Evolutionary conservation across 768 basidiomycete genomes (phyloP), one percentile per base, ranked within the genome.

Genomic region (Boletus pseudo-olivaceus): DNA sequence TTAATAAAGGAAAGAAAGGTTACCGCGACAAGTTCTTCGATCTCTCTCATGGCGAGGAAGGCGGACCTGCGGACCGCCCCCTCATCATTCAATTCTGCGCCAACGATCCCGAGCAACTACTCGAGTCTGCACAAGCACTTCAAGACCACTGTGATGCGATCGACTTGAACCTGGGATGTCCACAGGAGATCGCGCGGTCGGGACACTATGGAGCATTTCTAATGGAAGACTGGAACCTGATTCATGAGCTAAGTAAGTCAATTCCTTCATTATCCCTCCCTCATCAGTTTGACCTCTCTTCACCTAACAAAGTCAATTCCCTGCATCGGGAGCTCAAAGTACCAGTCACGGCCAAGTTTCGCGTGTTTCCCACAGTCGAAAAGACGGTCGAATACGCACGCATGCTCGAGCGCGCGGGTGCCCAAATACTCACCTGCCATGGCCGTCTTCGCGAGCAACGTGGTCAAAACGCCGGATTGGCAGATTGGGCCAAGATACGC

Each of bases 311-410:
- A 97, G 96, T 98, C 68, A 90, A 88, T 56, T 92, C 76, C 3
- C 77, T 99, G 1, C 95, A 98, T 66, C 70, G 74, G 34, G 88
- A 94, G 61, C 82, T 99, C 7, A 78, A 81, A 2, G 76, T 97
- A n/a, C 97, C 97, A 2, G 93, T 98, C 3, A 97, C 94, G 0
- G 97, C 93, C 42, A 98, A 99, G 67, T 97, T 98, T 71, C 84
- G 97, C 8, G 85, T 96, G 2, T 98, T 95, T 68, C 82, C 88
- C 1, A 84, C 85, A 0, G 69, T 91, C 27, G 88, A 90, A 62
- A 88, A 88, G 72, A 98, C 96, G 0, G 85, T 98, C 1, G 87
- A 85, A 57, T 99, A 99, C 60, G 97, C 97, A 2, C 82, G 88
- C 66, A 97, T 98, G 94, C 83, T 99, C 38, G 94, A 97, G 73